Base-by-base conservation (phyloP, 1,139 yeast genomes). In the Lodderomyces jiufengensis region DNA sequence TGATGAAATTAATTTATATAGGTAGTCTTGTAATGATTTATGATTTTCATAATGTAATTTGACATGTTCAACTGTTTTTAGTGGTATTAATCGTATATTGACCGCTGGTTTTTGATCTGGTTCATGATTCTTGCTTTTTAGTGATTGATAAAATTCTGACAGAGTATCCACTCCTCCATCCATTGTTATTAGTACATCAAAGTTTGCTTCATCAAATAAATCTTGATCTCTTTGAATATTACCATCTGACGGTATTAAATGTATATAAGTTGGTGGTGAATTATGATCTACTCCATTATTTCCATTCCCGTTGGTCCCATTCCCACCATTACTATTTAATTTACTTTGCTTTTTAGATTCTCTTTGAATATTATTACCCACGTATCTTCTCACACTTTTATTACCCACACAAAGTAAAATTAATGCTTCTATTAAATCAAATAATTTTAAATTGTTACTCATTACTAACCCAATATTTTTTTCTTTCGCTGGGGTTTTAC, bases 1-100 rank as follows among this genome's bases (percentile, higher is more conserved):
- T 1, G 95, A 87, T 1, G 95, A 86, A 2, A 90, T 79, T 13
- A 84, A 76, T 31, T 76, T 77, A 46, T 78, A 82, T 36, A 85
- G 61, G 49, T 77, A 76, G 18, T 71, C 68, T 15, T 63, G 58
- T 9, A 69, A 60, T 16, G 53, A 50, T 23, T 50, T 51, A 22
- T 51, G 52, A 3, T 51, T 48, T 22, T 51, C 52, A 24, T 68
- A 64, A 40, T 49, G 61, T 26, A 59, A 48, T 46, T 57, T 76
- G 43, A 82, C 77, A 51, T 90, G 97, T 49, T 90, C 97, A 23
- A 87, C 79, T 2, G 95, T 82, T 51, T 85, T 80, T 44, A 82
- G 75, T 2, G 95, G 84, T 2, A 86, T 76, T 20, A 90, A 62
- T 26, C 92, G 65, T 16, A 92, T 57, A 4, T 84, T 63, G 2